A percentile compares a stretch with the other conserved stretches of the same genome.
These are phyloP conservation scores for Claviceps humidiphila DNA, from an alignment of 2,329 filamentous ascomycete genomes.

Conservation along the genomic window DNA sequence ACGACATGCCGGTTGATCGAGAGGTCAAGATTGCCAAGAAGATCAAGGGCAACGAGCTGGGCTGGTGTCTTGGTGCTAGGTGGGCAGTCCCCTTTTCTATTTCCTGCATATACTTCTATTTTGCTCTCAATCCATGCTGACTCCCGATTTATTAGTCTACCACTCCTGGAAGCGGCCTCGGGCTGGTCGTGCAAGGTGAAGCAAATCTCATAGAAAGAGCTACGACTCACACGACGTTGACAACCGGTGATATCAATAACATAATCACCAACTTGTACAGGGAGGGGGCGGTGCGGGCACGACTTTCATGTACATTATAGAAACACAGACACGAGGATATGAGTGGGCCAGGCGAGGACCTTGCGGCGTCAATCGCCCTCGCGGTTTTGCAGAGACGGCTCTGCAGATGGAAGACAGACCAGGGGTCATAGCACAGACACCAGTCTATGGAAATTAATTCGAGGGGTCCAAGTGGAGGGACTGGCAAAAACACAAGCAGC, in stretches of 20 bases:
- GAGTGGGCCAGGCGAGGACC: not conserved
- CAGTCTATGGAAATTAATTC: too few relatives aligned
- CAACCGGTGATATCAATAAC: not conserved
- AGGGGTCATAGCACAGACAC: too few relatives aligned
- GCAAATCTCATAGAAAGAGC: constrained; percentile 45
- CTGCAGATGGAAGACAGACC: too few relatives aligned
- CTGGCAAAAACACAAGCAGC: too few relatives aligned
- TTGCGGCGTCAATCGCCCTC: too few relatives aligned
- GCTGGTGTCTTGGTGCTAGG: constrained; percentile 96
- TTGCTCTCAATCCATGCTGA: constrained; percentile 7
- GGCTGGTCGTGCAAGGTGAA: constrained; percentile 85
- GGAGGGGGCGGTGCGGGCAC: not conserved
- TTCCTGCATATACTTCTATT: not conserved
- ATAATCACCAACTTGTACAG: not conserved
- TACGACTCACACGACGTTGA: not conserved
- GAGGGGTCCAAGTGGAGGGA: too few relatives aligned
- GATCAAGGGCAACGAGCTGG: constrained; percentile 91
- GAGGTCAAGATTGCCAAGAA: constrained; percentile 99
- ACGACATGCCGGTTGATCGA: constrained; percentile 92
- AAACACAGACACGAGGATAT: not conserved
- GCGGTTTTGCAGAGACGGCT: too few relatives aligned
- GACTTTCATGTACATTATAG: not conserved
- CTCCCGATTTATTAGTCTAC: constrained; percentile 46
- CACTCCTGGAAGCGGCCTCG: constrained; percentile 65
- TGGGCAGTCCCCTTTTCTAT: constrained; percentile 29